phyloP scores from a whole-genome alignment of 805 yeast genomes.

The Jamesozyma hellenica region DNA sequence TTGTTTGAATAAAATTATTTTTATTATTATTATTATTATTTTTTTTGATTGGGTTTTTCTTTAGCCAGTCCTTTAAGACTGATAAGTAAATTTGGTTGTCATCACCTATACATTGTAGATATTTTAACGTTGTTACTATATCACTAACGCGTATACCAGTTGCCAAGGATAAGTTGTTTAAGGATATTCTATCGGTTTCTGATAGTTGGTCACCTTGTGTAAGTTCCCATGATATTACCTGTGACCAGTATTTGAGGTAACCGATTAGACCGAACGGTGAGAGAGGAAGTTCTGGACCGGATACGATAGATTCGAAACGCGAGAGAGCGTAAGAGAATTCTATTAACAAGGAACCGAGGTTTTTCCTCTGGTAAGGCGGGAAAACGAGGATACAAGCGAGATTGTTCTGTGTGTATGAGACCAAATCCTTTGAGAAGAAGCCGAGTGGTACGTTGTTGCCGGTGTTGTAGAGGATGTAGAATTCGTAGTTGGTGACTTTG shows the following conservation, averaged over 20 bases:
- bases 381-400: slow-evolving; percentile 84
- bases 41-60: not conserved
- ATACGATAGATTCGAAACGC: slow-evolving; percentile 46
- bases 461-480: slow-evolving; percentile 59
- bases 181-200: slow-evolving; percentile 27
- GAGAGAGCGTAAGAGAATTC: slow-evolving; percentile 78
- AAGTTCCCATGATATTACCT: slow-evolving; percentile 37
- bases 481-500: slow-evolving; percentile 67
- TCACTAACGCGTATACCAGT: slow-evolving; percentile 63
- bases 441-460: slow-evolving; percentile 58
- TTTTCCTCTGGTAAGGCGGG: slow-evolving; percentile 81
- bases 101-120: slow-evolving; percentile 38
- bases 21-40: slow-evolving; percentile 2
- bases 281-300: slow-evolving; percentile 90
- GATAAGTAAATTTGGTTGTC: slow-evolving; percentile 15
- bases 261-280: slow-evolving; percentile 71
- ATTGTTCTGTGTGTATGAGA: slow-evolving; percentile 70
- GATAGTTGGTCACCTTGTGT: slow-evolving; percentile 32
- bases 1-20: not conserved
- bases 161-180: slow-evolving; percentile 40
- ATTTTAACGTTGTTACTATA: slow-evolving; percentile 46
- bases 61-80: slow-evolving; percentile 13
- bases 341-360: slow-evolving; percentile 69
- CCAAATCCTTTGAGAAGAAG: slow-evolving; percentile 78
- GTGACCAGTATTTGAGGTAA: slow-evolving; percentile 70